Evolutionary conservation across 2,329 filamentous ascomycete genomes (phyloP).

Genomic region (Arthrobotrys iridis): DNA sequence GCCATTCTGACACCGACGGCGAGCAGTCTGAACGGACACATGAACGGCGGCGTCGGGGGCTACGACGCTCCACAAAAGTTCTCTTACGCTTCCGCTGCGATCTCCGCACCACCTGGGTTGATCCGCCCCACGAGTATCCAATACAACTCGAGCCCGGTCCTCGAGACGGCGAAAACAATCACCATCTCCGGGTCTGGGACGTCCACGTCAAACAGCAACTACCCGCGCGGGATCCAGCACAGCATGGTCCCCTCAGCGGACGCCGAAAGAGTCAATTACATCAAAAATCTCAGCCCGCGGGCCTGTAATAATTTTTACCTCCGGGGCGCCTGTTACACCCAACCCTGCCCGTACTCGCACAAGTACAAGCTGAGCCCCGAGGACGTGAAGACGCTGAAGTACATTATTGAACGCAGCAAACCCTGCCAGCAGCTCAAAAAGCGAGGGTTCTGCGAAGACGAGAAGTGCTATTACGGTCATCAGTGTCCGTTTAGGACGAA

Average conservation of each 20-base stretch:
- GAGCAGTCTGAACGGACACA: conserved; percentile 16
- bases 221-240: conserved; percentile 39
- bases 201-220: neutral
- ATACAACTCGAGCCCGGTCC: conserved; percentile 36
- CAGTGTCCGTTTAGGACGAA: conserved; percentile 45
- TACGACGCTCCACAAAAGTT: conserved; percentile 8
- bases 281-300: conserved; percentile 42
- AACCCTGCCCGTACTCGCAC: conserved; percentile 46
- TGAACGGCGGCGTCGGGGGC: conserved; percentile 2
- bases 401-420: conserved; percentile 52
- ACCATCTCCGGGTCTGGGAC: conserved; percentile 23
- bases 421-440: conserved; percentile 47
- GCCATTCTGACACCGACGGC: conserved; percentile 29
- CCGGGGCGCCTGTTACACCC: conserved; percentile 33
- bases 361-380: conserved; percentile 48
- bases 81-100: conserved; percentile 45
- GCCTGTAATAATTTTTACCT: conserved; percentile 51
- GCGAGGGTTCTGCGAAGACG: conserved; percentile 45
- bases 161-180: conserved; percentile 32
- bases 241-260: conserved; percentile 43
- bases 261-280: conserved; percentile 44
- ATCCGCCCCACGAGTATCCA: conserved; percentile 43
- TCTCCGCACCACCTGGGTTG: conserved; percentile 6
- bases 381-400: conserved; percentile 44
- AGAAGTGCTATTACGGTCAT: conserved; percentile 54